A percentile compares a stretch with the other conserved stretches of the same genome.
These are phyloP conservation scores for Torulaspora quercuum DNA, from an alignment of 805 yeast species.

Conservation along the genomic window DNA sequence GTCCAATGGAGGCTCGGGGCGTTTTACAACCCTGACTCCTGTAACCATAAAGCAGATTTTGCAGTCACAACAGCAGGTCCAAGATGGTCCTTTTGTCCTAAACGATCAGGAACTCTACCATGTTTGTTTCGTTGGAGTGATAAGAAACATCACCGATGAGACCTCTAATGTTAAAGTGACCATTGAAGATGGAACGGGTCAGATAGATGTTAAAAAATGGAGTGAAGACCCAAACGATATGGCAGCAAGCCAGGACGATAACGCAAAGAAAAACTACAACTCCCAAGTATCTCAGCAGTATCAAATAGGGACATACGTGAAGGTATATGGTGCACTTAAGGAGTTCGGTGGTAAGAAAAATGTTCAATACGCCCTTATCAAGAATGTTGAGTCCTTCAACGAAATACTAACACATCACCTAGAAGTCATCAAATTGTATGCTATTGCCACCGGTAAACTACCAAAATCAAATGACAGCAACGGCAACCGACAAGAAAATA, in stretches of 20 bases:
- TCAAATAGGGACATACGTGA: conserved; percentile 55
- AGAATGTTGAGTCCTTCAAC: conserved; percentile 58
- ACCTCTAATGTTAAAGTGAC: conserved; percentile 54
- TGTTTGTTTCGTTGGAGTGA: conserved; percentile 65
- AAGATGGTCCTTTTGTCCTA: conserved; percentile 63
- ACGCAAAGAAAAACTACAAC: conserved; percentile 20
- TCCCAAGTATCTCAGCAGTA: conserved; percentile 37
- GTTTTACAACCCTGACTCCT: conserved; percentile 47
- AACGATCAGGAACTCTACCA: conserved; percentile 59
- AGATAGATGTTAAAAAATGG: conserved; percentile 65
- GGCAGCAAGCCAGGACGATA: conserved; percentile 33
- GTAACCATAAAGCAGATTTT: conserved; percentile 71
- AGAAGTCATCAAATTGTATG: conserved; percentile 56
- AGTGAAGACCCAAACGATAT: conserved; percentile 40
- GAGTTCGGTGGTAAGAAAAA: conserved; percentile 63
- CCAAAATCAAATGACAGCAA: conserved; percentile 18
- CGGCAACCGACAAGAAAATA: conserved; percentile 26
- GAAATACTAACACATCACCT: conserved; percentile 66
- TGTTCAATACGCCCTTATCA: conserved; percentile 60
- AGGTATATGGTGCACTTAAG: conserved; percentile 52
- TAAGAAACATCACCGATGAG: conserved; percentile 60
- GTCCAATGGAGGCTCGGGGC: conserved; percentile 16
- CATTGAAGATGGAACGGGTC: conserved; percentile 78
- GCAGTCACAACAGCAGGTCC: conserved; percentile 55
- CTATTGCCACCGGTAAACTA: conserved; percentile 51